These are phyloP conservation scores for Allium fistulosum DNA, from an alignment of 106 monocot species.

Conservation along the genomic window DNA sequence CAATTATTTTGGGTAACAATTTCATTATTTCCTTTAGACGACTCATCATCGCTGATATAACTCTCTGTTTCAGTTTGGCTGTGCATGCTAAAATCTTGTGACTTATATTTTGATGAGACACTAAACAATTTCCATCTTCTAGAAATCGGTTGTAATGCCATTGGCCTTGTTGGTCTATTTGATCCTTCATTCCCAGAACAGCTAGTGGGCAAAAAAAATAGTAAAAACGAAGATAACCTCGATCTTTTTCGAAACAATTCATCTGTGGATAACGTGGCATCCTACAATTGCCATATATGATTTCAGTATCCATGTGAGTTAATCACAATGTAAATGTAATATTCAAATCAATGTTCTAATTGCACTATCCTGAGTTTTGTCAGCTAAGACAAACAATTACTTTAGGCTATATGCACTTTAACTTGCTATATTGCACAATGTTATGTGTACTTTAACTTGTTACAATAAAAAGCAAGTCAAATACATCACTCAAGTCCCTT, in stretches of 20 bases:
- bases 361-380: too few relatives aligned
- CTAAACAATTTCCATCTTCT: conserved; percentile 34
- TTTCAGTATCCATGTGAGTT: too few relatives aligned
- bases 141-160: conserved; percentile 24
- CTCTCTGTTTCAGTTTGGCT: conserved; percentile 23
- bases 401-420: too few relatives aligned
- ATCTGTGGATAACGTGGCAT: conserved; percentile 3
- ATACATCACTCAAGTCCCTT: too few relatives aligned
- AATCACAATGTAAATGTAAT: too few relatives aligned
- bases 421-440: too few relatives aligned
- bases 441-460: too few relatives aligned
- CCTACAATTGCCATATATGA: too few relatives aligned
- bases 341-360: too few relatives aligned
- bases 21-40: conserved; percentile 7
- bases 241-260: conserved; percentile 27
- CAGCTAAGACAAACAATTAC: too few relatives aligned
- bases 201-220: conserved; percentile 26
- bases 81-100: conserved; percentile 14
- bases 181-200: conserved; percentile 11
- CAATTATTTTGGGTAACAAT: conserved; percentile 12
- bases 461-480: too few relatives aligned
- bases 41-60: conserved; percentile 5
- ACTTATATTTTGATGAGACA: conserved; percentile 21
- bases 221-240: conserved; percentile 32
- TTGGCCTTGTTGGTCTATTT: conserved; percentile 3